Evolutionary conservation across 345 rosid genomes (phyloP).

Genomic region (Citropsis articulata): DNA sequence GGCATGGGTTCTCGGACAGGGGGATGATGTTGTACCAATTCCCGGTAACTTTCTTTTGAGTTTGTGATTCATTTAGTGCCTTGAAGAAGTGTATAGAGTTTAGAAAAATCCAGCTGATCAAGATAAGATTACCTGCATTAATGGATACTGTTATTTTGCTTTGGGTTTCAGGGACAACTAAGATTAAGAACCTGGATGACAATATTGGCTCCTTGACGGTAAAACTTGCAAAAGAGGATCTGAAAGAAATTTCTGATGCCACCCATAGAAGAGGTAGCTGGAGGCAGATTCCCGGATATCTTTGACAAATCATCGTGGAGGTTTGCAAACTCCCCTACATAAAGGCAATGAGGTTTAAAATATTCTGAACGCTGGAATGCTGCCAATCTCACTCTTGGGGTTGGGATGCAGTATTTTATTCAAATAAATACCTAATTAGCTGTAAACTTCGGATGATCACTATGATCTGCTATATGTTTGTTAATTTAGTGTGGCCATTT

Average conservation of each 20-base stretch:
- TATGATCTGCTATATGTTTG: neutral
- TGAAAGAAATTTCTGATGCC: slow-evolving; percentile 40
- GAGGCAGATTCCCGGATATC: slow-evolving; percentile 22
- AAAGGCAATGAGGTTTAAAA: neutral
- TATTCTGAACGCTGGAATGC: neutral
- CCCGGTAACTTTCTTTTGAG: slow-evolving; percentile 32
- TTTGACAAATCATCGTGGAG: slow-evolving; percentile 27
- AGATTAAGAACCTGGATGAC: slow-evolving; percentile 45
- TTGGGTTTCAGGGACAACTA: slow-evolving; percentile 41
- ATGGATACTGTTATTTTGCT: too few species aligned
- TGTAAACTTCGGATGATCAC: neutral
- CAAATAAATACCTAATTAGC: neutral
- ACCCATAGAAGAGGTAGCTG: slow-evolving; percentile 43
- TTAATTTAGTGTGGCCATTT: neutral
- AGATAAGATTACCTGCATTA: neutral
- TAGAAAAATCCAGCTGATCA: neutral
- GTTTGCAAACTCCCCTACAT: slow-evolving; percentile 38
- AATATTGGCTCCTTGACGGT: slow-evolving; percentile 40
- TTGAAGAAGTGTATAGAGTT: too few species aligned
- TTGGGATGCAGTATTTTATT: neutral
- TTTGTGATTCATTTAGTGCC: neutral
- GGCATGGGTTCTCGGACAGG: slow-evolving; percentile 47
- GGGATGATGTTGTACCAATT: slow-evolving; percentile 41
- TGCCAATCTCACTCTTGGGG: too few species aligned
- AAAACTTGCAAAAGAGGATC: slow-evolving; percentile 28